phyloP scores from a whole-genome alignment of 108 stramenopile genomes.

The Cyclotella kingstonii region DNA sequence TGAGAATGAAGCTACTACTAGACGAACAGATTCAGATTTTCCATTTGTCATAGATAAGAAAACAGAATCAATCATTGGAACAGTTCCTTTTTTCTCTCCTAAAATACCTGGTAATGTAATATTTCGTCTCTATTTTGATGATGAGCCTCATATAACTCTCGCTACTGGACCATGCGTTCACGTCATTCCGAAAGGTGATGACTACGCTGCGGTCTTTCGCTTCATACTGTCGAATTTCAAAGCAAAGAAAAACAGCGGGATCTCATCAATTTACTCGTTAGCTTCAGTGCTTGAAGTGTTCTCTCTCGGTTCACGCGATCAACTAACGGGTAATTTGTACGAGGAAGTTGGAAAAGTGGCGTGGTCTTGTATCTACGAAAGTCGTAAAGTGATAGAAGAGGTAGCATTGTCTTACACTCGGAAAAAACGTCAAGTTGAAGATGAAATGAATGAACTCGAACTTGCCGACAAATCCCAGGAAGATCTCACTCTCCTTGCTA shows the following conservation, averaged over 20 bases:
- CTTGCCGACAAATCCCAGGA: slow-evolving; percentile 41
- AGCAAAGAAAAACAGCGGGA: slow-evolving; percentile 68
- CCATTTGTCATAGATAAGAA: slow-evolving; percentile 56
- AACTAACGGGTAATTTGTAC: slow-evolving; percentile 5
- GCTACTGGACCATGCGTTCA: slow-evolving; percentile 76
- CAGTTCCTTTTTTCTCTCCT: slow-evolving; percentile 83
- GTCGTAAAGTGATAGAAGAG: slow-evolving; percentile 73
- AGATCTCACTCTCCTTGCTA: slow-evolving; percentile 13
- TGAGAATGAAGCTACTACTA: background rate
- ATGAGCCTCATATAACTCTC: slow-evolving; percentile 67
- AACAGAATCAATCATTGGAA: slow-evolving; percentile 60
- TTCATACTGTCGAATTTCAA: slow-evolving; percentile 89
- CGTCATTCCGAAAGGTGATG: slow-evolving; percentile 56
- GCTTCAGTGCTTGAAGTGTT: slow-evolving; percentile 65
- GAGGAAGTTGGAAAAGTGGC: slow-evolving; percentile 79
- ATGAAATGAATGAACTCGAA: slow-evolving; percentile 48
- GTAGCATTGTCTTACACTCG: slow-evolving; percentile 56
- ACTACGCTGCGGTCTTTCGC: slow-evolving; percentile 72
- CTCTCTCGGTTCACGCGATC: slow-evolving; percentile 16
- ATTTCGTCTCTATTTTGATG: slow-evolving; percentile 79
- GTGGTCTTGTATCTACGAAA: slow-evolving; percentile 87
- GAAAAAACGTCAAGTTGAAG: slow-evolving; percentile 57
- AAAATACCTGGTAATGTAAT: slow-evolving; percentile 88
- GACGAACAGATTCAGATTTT: slow-evolving; percentile 45
- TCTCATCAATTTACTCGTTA: slow-evolving; percentile 74